These are phyloP conservation scores for Rhizopogon rudus DNA, from an alignment of 768 basidiomycete genomes.

Conservation along the genomic window DNA sequence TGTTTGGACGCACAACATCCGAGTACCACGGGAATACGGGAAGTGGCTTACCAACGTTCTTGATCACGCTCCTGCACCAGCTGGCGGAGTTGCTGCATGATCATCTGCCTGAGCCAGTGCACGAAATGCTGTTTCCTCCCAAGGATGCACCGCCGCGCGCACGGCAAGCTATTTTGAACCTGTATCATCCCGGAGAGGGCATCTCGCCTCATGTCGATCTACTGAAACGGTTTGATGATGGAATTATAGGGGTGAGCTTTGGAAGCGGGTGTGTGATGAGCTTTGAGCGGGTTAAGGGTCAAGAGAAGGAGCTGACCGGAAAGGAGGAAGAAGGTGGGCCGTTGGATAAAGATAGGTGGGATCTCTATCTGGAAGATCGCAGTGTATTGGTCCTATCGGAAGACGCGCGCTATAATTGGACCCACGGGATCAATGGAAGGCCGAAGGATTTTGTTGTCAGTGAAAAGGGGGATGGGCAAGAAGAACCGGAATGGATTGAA, in stretches of 20 bases:
- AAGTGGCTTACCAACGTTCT: slow-evolving; percentile 50
- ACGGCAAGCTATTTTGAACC: slow-evolving; percentile 85
- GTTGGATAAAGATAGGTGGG: slow-evolving; percentile 15
- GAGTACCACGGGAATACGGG: slow-evolving; percentile 16
- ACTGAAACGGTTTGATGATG: slow-evolving; percentile 78
- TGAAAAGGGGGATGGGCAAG: slow-evolving; percentile 14
- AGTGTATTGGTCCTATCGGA: slow-evolving; percentile 75
- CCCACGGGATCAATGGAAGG: slow-evolving; percentile 76
- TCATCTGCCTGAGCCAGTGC: slow-evolving; percentile 42
- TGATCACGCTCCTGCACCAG: slow-evolving; percentile 46
- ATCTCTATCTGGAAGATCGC: slow-evolving; percentile 70
- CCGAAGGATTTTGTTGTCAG: slow-evolving; percentile 54
- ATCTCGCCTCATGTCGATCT: slow-evolving; percentile 89
- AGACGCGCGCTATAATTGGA: slow-evolving; percentile 83
- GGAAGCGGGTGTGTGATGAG: slow-evolving; percentile 78
- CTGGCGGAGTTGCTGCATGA: slow-evolving; percentile 47
- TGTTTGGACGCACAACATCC: slow-evolving; percentile 55
- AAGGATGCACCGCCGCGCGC: slow-evolving; percentile 36
- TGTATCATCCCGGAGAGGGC: slow-evolving; percentile 86
- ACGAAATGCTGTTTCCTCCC: slow-evolving; percentile 58
- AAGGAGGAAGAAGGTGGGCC: neutral
- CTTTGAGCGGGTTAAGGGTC: slow-evolving; percentile 38
- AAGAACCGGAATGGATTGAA: slow-evolving; percentile 34
- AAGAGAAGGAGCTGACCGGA: neutral
- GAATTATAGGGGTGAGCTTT: slow-evolving; percentile 85